Conservation (phyloP, 208 protist species). For the Acanthamoeba royreba region DNA sequence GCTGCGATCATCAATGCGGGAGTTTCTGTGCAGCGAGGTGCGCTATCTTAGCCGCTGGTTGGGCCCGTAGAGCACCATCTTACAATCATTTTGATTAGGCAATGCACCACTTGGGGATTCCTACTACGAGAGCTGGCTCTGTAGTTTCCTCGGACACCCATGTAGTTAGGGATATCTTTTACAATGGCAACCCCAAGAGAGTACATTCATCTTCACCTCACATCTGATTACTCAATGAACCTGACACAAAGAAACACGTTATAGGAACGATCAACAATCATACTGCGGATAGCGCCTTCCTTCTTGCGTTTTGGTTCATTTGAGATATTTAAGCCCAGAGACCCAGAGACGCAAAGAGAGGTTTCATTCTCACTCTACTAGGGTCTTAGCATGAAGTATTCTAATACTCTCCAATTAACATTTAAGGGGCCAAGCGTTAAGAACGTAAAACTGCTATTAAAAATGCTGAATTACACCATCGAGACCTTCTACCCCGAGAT, state of each 20-base stretch:
- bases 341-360: background rate
- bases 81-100: too few species aligned
- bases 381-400: background rate
- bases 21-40: constrained; percentile 73
- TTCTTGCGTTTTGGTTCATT: constrained; percentile 78
- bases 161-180: constrained; percentile 64
- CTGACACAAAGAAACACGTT: too few species aligned
- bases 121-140: constrained; percentile 69
- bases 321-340: constrained; percentile 63
- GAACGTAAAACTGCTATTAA: constrained; percentile 46
- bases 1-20: constrained; percentile 74
- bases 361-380: background rate
- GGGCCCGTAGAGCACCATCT: too few species aligned
- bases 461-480: constrained; percentile 49
- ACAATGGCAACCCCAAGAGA: constrained; percentile 53
- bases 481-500: constrained; percentile 55
- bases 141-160: constrained; percentile 26
- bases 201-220: background rate
- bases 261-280: constrained; percentile 63
- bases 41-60: too few species aligned
- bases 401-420: too few species aligned
- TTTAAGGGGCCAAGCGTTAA: background rate
- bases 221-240: background rate
- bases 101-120: constrained; percentile 68
- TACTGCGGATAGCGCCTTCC: constrained; percentile 62